Base-by-base conservation (phyloP, 176 grass and related monocot species). In the Bolboschoenus planiculmis region DNA sequence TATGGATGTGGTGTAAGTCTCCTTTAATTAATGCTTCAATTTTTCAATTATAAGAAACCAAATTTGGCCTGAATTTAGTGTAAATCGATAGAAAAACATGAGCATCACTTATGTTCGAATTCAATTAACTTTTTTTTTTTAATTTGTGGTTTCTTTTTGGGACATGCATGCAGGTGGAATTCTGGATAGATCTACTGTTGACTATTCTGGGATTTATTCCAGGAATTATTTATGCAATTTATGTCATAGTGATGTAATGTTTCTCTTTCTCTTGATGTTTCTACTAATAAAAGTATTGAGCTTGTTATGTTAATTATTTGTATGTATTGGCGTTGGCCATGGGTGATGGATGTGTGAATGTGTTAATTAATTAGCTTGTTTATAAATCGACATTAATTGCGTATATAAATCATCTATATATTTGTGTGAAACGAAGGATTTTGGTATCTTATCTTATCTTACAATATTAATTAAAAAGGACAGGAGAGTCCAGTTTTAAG, bases 1-100 rank as follows among this genome's bases (percentile, higher is more conserved):
- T 98, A 90, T 86, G 92, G 92, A 78, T 89, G 84, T 73, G 95
- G 85, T 2, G 92, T 95, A 87, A 94, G 92, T 85, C 11, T 35
- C 4, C 8, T 70, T 51, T 29, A 21, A 30, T 27, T 27, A 29
- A 59, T 27, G 20, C 18, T 20, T 56, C n/a, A 8, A 43, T 29
- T 30, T 66, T 31, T 83, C 20, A 33, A 61, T 50, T 33, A 18
- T 53, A 46, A 63, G 30, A 34, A 44, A 20, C 24, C 29, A 42
- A 21, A 1, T 48, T 44, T 71, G 3, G 20, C 11, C 39, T 14
- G 20, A 65, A 13, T 71, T 21, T 70, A 4, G 37, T 71, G 9
- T 71, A 10, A 36, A 42, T 42, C 66, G 43, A 21, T 23, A 36
- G 8, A 29, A 37, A n/a, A 82, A 65, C 14, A 82, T 82, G 33